Evolutionary conservation across 257 asterid species (phyloP), one percentile per base, ranked within the genome.

Genomic region (Gardenia jasminoides): DNA sequence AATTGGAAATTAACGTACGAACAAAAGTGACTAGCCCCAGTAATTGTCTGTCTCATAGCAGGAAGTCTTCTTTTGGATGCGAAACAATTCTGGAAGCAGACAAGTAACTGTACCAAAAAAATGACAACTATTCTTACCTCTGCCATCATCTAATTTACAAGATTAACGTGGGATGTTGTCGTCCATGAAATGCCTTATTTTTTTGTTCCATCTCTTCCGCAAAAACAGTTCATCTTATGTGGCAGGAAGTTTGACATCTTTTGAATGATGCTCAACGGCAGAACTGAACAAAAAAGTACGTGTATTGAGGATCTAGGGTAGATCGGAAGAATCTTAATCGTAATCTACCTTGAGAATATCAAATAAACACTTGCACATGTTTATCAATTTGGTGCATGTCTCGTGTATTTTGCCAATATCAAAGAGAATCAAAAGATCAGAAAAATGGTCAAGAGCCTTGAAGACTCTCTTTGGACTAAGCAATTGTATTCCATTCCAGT

Each of bases 71-170:
- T n/a, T 76, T 9, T 24, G 10, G 7, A 12, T 52, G n/a, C 17
- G 67, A 33, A 74, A 31, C 50, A 20, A 33, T 31, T 36, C 22
- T 74, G 68, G 39, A 39, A 58, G 75, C 28, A 41, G 82, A 82
- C 79, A 72, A 77, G 67, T 33, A 46, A 67, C n/a, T 24, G 10
- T 50, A 36, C 46, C 47, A 66, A 66, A 66, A 66, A 13, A 30
- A 66, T 66, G 70, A 33, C 20, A 22, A 33, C 12, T 20, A 64
- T 28, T 64, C 41, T 64, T 28, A 26, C 12, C 68, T 28, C 69
- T 61, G 67, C 20, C 69, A 64, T 12, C 7, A 4, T 11, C 41
- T 28, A 28, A 30, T 28, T 12, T 12, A 64, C 15, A 26, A 64
- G 69, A 64, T 28, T 64, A 28, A 64, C 69, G 69, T 64, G 69